Evolutionary conservation across 768 basidiomycete genomes (phyloP), one percentile per base, ranked within the genome.

Genomic region (Sarcodon sp.): DNA sequence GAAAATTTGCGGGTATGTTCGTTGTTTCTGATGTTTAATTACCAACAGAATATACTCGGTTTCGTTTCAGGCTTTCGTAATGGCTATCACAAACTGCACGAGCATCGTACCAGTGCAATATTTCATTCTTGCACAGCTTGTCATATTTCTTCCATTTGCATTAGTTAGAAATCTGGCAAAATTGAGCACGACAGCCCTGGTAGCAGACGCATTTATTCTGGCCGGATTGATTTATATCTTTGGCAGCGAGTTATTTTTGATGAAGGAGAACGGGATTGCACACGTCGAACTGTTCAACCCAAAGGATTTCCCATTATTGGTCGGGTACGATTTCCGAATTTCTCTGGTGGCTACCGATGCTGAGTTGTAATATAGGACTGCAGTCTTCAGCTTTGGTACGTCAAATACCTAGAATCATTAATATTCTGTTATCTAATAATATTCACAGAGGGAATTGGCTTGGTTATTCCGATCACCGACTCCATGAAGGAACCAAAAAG

Each of bases 131-230:
- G 67, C 83, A 31, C 88, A 98, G 60, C 63, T 92, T 39, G 55
- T 92, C 56, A 70, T 97, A 58, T 93, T 98, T 69, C 66, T 97
- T 2, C 96, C 96, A 0, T 66, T 96, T 46, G 87, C 81, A 4
- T 80, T 99, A 53, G 73, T 98, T 47, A 78, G 96, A 32, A 89
- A 96, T 64, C 73, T 99, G n/a, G 87, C 93, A 31, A 96, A 93
- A 64, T 75, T 99, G 34, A 91, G 88, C 55, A 81, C 83, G 1
- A 87, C 93, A 0, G 94, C 91, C 3, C 78, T 99, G 45, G 62
- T 96, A 31, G 96, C 96, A 1, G 96, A 99, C 61, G 91, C 69
- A 1, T 98, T 98, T 69, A 98, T 99, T 61, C 69, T 99, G 13
- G 77, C 83, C 34, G 96, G 96, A 1, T 59, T 88, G 43, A 52